Percentiles rank a stretch among this genome's conserved stretches.
Conservation (phyloP, 129 eudicot species). For the Escallonia rubra region DNA sequence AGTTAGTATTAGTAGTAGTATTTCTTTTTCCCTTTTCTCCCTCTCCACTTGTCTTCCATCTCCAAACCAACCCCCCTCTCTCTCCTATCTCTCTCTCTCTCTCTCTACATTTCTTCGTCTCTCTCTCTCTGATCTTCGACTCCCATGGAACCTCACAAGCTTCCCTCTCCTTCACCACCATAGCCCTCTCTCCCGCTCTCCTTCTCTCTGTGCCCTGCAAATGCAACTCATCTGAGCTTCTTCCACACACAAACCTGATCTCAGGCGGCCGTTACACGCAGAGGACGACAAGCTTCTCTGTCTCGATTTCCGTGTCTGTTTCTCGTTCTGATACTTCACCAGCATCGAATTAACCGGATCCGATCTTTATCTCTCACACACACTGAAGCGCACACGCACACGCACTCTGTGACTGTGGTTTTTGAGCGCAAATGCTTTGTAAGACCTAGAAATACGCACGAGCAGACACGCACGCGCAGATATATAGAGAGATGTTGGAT, state of each 20-base stretch:
- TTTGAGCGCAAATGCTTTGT: background rate
- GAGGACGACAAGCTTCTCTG: background rate
- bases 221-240: constrained; percentile 16
- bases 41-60: constrained; percentile 15
- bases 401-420: background rate
- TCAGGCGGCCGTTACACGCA: constrained; percentile 12
- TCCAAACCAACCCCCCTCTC: constrained; percentile 1
- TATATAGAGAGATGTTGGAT: constrained; percentile 50
- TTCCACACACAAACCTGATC: constrained; percentile 9
- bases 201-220: constrained; percentile 1
- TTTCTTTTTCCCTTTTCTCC: background rate
- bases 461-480: background rate
- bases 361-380: constrained; percentile 11
- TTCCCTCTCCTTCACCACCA: background rate
- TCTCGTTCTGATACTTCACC: constrained; percentile 3
- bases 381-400: background rate
- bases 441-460: background rate
- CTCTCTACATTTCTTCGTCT: background rate
- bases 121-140: background rate
- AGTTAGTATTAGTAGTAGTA: background rate
- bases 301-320: constrained; percentile 3
- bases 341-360: background rate
- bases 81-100: background rate
- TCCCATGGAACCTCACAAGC: constrained; percentile 6
- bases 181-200: background rate